These are phyloP conservation scores for Trichoderma reesei DNA, from an alignment of 495 filamentous ascomycete species.

Conservation along the genomic window DNA sequence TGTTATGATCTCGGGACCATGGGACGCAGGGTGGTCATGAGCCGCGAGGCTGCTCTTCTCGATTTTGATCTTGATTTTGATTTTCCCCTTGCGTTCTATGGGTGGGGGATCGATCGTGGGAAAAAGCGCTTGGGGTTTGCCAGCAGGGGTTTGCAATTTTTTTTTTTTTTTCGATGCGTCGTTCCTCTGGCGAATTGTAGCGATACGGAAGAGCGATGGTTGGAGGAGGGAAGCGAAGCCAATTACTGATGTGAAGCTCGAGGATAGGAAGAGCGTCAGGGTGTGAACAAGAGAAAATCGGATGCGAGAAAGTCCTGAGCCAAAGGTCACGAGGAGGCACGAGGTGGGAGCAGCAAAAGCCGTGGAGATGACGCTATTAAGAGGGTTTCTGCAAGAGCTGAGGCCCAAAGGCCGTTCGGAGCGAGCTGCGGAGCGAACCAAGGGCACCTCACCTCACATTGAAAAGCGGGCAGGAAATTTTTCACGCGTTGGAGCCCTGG, in stretches of 20 bases:
- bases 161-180: not conserved
- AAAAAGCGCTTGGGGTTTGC: not conserved
- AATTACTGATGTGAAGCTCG: not conserved
- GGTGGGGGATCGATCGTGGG: not conserved
- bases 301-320: not conserved
- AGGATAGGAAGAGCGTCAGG: not conserved
- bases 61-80: too few relatives aligned
- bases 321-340: not conserved
- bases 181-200: too few relatives aligned
- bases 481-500: not conserved
- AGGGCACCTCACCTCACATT: too few relatives aligned
- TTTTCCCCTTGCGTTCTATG: too few relatives aligned
- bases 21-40: not conserved
- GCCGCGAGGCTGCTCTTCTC: not conserved
- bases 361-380: slow-evolving; percentile 5
- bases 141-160: slow-evolving; percentile 1
- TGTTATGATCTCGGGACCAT: slow-evolving; percentile 8
- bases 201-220: not conserved
- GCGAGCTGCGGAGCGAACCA: not conserved
- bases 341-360: not conserved
- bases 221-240: not conserved
- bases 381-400: slow-evolving; percentile 5
- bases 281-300: not conserved
- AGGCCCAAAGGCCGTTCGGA: not conserved
- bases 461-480: slow-evolving; percentile 5